Evolutionary conservation across 257 asterid species (phyloP).

Genomic region (Jacaranda copaia): DNA sequence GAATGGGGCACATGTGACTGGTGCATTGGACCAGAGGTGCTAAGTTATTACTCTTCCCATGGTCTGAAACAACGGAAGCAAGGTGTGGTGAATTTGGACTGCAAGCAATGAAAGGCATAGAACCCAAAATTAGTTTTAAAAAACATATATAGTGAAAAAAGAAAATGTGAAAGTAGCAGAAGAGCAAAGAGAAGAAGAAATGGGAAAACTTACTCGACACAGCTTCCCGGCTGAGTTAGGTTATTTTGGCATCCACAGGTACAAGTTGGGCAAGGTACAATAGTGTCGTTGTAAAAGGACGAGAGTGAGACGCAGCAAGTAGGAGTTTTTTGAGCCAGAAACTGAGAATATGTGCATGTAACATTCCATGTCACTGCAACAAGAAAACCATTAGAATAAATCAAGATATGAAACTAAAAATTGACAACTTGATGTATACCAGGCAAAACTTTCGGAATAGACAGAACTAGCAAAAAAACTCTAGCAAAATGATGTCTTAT

Average conservation of each 20-base stretch:
- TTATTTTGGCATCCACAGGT: conserved; percentile 90
- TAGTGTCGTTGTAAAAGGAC: conserved; percentile 82
- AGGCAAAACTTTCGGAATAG: neutral
- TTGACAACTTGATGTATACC: neutral
- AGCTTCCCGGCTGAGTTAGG: conserved; percentile 68
- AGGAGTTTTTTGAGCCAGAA: conserved; percentile 88
- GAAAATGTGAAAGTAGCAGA: neutral
- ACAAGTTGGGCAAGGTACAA: conserved; percentile 94
- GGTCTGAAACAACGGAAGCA: conserved; percentile 61
- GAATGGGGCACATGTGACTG: conserved; percentile 71
- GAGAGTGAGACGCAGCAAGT: conserved; percentile 89
- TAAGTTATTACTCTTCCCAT: conserved; percentile 40
- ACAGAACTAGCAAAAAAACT: too few relatives aligned
- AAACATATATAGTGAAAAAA: neutral
- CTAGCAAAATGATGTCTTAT: too few relatives aligned
- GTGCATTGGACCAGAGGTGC: conserved; percentile 69
- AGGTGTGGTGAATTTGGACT: conserved; percentile 61
- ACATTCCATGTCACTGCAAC: conserved; percentile 90
- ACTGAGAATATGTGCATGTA: conserved; percentile 91
- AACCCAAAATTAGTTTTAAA: neutral
- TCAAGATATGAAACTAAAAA: conserved; percentile 9
- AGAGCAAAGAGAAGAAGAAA: neutral
- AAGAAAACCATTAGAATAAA: conserved; percentile 27
- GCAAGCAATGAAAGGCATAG: conserved; percentile 23
- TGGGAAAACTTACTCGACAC: conserved; percentile 66